Evolutionary conservation across 176 grass and related monocot genomes (phyloP).

Genomic region (Poa annua): DNA sequence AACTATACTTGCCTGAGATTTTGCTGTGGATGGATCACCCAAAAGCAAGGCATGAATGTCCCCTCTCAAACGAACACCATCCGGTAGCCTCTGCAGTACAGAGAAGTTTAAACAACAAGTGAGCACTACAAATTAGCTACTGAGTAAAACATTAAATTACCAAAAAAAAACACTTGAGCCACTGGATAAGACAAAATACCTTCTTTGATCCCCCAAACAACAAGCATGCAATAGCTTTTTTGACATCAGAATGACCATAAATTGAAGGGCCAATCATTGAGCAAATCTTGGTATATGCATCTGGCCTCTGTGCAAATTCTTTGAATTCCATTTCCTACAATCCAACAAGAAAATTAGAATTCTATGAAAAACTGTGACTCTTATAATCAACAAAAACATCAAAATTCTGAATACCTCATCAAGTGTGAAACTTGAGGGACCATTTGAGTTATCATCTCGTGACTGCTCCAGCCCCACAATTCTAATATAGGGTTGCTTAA

Average conservation of each 20-base stretch:
- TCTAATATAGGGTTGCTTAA: slow-evolving; percentile 99
- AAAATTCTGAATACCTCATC: slow-evolving; percentile 65
- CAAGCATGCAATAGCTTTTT: slow-evolving; percentile 94
- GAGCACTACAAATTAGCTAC: not conserved
- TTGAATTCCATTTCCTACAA: slow-evolving; percentile 88
- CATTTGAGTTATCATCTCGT: slow-evolving; percentile 74
- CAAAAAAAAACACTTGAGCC: not conserved
- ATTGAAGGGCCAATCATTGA: slow-evolving; percentile 93
- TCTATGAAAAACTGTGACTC: not conserved
- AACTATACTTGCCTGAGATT: slow-evolving; percentile 76
- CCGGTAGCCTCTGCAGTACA: slow-evolving; percentile 73
- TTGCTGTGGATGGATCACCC: slow-evolving; percentile 98
- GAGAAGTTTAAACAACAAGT: slow-evolving; percentile 4
- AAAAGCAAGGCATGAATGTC: slow-evolving; percentile 95
- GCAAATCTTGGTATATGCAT: slow-evolving; percentile 83
- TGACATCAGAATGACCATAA: slow-evolving; percentile 86
- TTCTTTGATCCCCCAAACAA: slow-evolving; percentile 91
- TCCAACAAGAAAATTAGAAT: not conserved
- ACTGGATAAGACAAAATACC: slow-evolving; percentile 42
- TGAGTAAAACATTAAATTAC: not conserved
- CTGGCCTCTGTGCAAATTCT: slow-evolving; percentile 96
- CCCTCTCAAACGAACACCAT: slow-evolving; percentile 88
- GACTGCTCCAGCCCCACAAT: slow-evolving; percentile 91
- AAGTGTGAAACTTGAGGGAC: slow-evolving; percentile 79
- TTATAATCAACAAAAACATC: not conserved